Evolutionary conservation across 305 asterid species (phyloP).

Genomic region (Fraxinus dipetala): DNA sequence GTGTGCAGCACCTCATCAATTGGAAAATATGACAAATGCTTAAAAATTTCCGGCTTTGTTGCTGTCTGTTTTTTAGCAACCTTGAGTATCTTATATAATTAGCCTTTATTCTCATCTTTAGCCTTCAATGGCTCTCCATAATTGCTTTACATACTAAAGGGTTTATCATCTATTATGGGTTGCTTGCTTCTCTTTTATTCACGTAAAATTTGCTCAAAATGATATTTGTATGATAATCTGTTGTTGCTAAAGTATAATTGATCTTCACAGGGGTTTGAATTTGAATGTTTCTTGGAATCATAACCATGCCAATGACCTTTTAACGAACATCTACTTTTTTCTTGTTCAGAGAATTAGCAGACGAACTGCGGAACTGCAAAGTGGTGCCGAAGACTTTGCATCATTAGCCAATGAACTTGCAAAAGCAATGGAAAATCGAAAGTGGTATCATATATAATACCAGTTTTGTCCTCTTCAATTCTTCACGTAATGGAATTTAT

Average conservation of each 20-base stretch:
- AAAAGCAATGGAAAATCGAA: slow-evolving; percentile 78
- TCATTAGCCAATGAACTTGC: slow-evolving; percentile 88
- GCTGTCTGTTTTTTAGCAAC: not conserved
- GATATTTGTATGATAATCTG: not conserved
- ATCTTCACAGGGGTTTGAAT: not conserved
- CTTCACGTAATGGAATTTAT: not conserved
- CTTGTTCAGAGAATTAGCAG: slow-evolving; percentile 60
- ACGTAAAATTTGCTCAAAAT: not conserved
- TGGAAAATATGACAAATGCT: not conserved
- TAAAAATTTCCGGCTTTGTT: not conserved
- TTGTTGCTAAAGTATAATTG: not conserved
- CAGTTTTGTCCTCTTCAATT: not conserved
- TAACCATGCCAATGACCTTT: slow-evolving; percentile 1
- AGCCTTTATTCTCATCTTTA: not conserved
- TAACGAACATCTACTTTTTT: not conserved
- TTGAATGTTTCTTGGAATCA: not conserved
- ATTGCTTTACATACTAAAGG: not conserved
- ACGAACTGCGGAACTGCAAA: slow-evolving; percentile 68
- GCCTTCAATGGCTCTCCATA: not conserved
- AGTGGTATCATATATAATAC: slow-evolving; percentile 79
- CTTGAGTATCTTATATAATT: not conserved
- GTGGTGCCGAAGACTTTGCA: slow-evolving; percentile 86
- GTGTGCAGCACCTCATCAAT: not conserved
- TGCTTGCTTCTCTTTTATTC: not conserved
- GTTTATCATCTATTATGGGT: not conserved